phyloP scores from a whole-genome alignment of 805 yeast species.

The Zygosaccharomyces bisporus region DNA sequence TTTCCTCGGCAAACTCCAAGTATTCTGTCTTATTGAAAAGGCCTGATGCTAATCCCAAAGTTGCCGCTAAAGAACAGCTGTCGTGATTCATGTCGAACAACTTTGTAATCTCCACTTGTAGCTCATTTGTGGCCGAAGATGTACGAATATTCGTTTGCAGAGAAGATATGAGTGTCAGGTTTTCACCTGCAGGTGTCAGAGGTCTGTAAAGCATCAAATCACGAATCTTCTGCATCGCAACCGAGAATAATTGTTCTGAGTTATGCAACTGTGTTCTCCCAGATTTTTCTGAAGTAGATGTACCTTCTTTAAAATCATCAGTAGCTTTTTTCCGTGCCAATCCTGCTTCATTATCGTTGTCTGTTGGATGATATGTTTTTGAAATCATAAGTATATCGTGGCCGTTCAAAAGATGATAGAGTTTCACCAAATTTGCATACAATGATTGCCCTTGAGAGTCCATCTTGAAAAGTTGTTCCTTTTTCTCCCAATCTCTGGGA shows the following conservation, averaged over 20 bases:
- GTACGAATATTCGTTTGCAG: conserved; percentile 18
- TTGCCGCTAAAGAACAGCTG: conserved; percentile 53
- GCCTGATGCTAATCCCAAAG: conserved; percentile 47
- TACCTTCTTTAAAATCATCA: conserved; percentile 1
- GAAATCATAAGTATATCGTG: conserved; percentile 30
- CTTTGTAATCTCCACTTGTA: conserved; percentile 26
- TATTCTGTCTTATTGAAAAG: conserved; percentile 27
- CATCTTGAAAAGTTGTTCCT: conserved; percentile 13
- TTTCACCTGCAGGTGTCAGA: conserved; percentile 38
- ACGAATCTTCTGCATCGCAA: conserved; percentile 39
- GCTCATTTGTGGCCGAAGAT: conserved; percentile 26
- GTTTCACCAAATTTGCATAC: conserved; percentile 50
- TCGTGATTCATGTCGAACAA: conserved; percentile 44
- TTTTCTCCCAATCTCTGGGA: conserved; percentile 7
- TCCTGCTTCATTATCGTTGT: not conserved
- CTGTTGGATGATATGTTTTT: conserved; percentile 8
- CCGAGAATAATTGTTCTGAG: conserved; percentile 35
- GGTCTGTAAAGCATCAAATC: conserved; percentile 45
- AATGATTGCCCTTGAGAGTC: conserved; percentile 12
- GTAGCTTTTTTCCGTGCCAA: not conserved
- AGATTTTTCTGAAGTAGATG: not conserved
- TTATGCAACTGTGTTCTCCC: conserved; percentile 6
- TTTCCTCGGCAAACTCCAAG: conserved; percentile 36
- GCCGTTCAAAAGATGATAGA: conserved; percentile 42
- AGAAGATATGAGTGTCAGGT: conserved; percentile 21